Base-by-base conservation (phyloP, 2,329 filamentous ascomycete species). In the Ilyonectria sp. region DNA sequence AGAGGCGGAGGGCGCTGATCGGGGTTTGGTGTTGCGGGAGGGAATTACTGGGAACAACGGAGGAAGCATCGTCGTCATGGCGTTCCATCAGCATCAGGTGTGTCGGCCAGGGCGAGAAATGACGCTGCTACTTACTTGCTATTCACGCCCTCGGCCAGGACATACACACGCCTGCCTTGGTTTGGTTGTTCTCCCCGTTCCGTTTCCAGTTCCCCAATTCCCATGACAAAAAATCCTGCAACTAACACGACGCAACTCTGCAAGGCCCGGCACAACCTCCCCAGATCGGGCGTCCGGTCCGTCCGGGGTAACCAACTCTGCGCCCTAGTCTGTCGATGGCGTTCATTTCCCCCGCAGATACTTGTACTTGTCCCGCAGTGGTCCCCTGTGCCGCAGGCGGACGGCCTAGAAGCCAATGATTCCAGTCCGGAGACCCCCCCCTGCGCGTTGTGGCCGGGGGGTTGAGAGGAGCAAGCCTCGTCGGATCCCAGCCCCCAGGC, bases 331-430 rank as follows among this genome's bases (percentile, higher is more conserved):
- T 59, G 58, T 47, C 61, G 53, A 68, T 68, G 64, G 68, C 63
- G 60, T 54, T 63, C 43, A 72, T 56, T 66, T 74, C 66, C 72
- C 73, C 73, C 73, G 73, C 73, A 75, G 47, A 44, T 37, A 60
- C 52, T 37, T 43, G 44, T 37, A 60, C 52, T 37, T 43, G 44
- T 60, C 23, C 59, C 54, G 52, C 63, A 47, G 8, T n/a, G 13
- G 37, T 40, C 35, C 49, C 49, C 19, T 49, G 53, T 56, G 69
- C 71, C 60, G 62, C 60, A 69, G 60, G 55, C 50, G 46, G 40
- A 35, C 71, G 64, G 64, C 62, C 26, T 26, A 26, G 26, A 61
- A 69, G 55, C 60, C 65, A 19, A 33, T 35, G 69, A 63, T 50
- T 4, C 65, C 63, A 71, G 23, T 57, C 26, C 57, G 17, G 40